phyloP scores from a whole-genome alignment of 2,329 filamentous ascomycete genomes.

The Pestalotiopsis fici region DNA sequence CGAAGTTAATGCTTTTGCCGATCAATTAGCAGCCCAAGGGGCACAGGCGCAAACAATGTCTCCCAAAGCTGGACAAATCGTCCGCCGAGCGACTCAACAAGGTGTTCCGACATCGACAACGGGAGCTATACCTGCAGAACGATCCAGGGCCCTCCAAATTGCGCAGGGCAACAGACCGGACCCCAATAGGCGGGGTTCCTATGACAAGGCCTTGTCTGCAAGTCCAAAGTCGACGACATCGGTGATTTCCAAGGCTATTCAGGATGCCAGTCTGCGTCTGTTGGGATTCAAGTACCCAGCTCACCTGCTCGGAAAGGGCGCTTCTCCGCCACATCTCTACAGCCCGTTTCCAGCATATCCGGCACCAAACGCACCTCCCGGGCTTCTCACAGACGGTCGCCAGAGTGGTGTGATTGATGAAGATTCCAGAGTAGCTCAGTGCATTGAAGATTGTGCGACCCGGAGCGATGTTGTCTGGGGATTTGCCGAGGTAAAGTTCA shows the following conservation, averaged over 20 bases:
- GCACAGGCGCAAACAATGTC: conserved; percentile 47
- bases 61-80: conserved; percentile 62
- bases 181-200: conserved; percentile 77
- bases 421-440: conserved; percentile 74
- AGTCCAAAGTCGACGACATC: conserved; percentile 76
- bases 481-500: conserved; percentile 98
- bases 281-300: conserved; percentile 73
- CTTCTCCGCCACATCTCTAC: conserved; percentile 75
- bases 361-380: conserved; percentile 59
- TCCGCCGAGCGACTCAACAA: conserved; percentile 78
- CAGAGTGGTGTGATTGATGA: conserved; percentile 68
- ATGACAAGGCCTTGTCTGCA: conserved; percentile 74
- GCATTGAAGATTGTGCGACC: conserved; percentile 89
- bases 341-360: conserved; percentile 86
- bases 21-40: conserved; percentile 84
- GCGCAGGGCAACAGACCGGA: conserved; percentile 66
- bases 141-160: conserved; percentile 75
- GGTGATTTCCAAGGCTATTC: conserved; percentile 91
- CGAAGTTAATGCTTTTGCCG: conserved; percentile 95
- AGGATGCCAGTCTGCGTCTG: conserved; percentile 80
- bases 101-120: conserved; percentile 68
- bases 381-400: conserved; percentile 69
- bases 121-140: conserved; percentile 67
- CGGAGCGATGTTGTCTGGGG: conserved; percentile 95
- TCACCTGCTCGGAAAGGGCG: conserved; percentile 59